These are phyloP conservation scores for Citeromyces matritensis DNA, from an alignment of 805 yeast genomes.

Conservation along the genomic window DNA sequence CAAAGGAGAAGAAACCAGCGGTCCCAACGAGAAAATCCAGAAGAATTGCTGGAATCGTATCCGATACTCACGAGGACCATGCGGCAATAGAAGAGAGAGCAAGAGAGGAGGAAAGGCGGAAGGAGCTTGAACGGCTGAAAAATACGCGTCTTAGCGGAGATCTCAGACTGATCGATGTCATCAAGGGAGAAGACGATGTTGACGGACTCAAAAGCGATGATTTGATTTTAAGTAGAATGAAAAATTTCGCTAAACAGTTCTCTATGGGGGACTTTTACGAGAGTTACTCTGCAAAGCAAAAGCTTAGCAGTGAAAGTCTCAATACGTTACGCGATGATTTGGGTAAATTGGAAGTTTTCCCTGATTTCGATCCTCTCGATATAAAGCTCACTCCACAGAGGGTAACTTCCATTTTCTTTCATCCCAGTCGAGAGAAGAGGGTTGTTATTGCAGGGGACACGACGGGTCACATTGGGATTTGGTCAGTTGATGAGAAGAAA, in stretches of 20 bases:
- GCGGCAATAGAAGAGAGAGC: conserved; percentile 18
- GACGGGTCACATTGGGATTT: conserved; percentile 72
- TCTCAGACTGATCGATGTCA: conserved; percentile 43
- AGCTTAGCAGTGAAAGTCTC: conserved; percentile 25
- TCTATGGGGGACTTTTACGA: conserved; percentile 65
- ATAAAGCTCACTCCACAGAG: conserved; percentile 60
- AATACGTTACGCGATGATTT: conserved; percentile 37
- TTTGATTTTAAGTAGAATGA: conserved; percentile 15
- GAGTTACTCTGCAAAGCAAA: conserved; percentile 15
- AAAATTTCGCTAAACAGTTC: conserved; percentile 29
- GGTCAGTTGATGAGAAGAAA: conserved; percentile 45
- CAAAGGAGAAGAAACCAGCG: conserved; percentile 12
- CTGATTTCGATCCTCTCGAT: conserved; percentile 49
- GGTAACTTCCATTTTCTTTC: conserved; percentile 61
- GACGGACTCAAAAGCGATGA: conserved; percentile 11
- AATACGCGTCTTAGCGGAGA: conserved; percentile 52
- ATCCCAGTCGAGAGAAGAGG: conserved; percentile 51
- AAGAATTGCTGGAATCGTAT: conserved; percentile 57
- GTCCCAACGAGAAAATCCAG: conserved; percentile 65
- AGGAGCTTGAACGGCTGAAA: conserved; percentile 31
- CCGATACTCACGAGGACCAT: conserved; percentile 32
- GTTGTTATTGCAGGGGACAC: conserved; percentile 81
- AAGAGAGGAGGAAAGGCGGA: conserved; percentile 15
- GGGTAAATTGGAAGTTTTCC: conserved; percentile 31
- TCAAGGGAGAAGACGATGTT: conserved; percentile 18